Percentiles rank a stretch among this genome's conserved stretches.
Conservation (phyloP, 768 basidiomycete species). For the Cyathus striatus region DNA sequence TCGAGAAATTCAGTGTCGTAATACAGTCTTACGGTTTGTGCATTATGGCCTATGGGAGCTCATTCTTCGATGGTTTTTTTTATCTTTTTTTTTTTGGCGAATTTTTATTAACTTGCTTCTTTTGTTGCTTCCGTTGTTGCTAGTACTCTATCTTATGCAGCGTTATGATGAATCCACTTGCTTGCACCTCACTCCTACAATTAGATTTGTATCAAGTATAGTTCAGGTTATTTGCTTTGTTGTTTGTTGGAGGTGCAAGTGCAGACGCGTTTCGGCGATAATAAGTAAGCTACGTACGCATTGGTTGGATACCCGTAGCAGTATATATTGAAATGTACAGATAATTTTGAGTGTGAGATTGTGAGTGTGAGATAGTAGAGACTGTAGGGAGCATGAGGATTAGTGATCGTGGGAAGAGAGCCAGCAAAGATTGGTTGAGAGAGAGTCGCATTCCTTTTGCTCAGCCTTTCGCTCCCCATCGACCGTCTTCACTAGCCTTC, state of each 20-base stretch:
- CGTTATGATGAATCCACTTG: background rate
- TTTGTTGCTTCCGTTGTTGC: slow-evolving; percentile 3
- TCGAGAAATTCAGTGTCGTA: slow-evolving; percentile 35
- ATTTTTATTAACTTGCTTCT: background rate
- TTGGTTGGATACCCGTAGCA: too few relatives aligned
- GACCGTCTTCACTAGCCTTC: slow-evolving; percentile 43
- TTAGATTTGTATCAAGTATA: slow-evolving; percentile 28
- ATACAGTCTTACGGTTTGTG: too few relatives aligned
- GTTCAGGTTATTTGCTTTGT: slow-evolving; percentile 8
- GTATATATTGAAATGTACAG: too few relatives aligned
- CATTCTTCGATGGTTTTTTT: too few relatives aligned
- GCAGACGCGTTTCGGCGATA: background rate
- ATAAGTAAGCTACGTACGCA: background rate
- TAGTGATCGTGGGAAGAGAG: slow-evolving; percentile 34
- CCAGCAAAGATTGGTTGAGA: slow-evolving; percentile 21
- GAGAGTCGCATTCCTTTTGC: slow-evolving; percentile 26
- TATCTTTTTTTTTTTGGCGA: slow-evolving; percentile 10
- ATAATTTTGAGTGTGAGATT: too few relatives aligned
- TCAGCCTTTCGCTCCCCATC: too few relatives aligned
- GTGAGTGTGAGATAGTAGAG: too few relatives aligned
- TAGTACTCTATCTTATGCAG: background rate
- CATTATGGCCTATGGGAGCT: background rate
- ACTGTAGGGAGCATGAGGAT: too few relatives aligned
- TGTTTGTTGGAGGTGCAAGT: background rate
- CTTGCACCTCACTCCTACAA: slow-evolving; percentile 1